These are phyloP conservation scores for Colletotrichum caudatum DNA, from an alignment of 2,329 filamentous ascomycete species.

Conservation along the genomic window DNA sequence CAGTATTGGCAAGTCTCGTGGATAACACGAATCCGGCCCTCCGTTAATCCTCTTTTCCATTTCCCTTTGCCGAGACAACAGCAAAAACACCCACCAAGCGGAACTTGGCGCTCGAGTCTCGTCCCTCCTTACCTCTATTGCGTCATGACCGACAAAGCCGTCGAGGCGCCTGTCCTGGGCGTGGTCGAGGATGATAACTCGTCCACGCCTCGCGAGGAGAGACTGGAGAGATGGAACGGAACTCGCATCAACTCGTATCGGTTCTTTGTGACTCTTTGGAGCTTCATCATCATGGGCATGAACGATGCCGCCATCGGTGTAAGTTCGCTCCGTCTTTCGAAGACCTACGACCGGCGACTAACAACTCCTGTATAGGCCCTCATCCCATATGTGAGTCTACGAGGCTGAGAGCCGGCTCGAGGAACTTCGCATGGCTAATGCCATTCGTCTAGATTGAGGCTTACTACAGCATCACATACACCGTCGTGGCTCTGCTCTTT, in stretches of 20 bases:
- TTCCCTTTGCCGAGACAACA: neutral
- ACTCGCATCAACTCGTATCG: constrained; percentile 69
- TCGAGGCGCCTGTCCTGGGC: neutral
- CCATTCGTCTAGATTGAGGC: constrained; percentile 61
- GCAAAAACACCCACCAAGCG: neutral
- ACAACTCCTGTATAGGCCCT: constrained; percentile 54
- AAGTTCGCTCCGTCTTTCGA: constrained; percentile 47
- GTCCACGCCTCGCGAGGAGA: constrained; percentile 4
- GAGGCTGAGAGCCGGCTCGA: neutral
- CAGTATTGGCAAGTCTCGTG: neutral
- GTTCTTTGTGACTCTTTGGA: constrained; percentile 69
- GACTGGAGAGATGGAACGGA: constrained; percentile 72
- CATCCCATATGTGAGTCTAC: constrained; percentile 58
- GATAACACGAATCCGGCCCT: neutral
- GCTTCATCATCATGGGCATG: constrained; percentile 74
- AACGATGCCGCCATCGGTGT: constrained; percentile 76
- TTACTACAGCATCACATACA: constrained; percentile 72
- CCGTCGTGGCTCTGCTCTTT: constrained; percentile 74
- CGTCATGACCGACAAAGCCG: constrained; percentile 15
- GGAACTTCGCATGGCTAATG: neutral
- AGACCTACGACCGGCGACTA: neutral
- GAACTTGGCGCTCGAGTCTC: neutral
- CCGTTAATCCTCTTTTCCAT: neutral
- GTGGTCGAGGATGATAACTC: neutral
- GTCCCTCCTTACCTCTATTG: too few species aligned